phyloP scores from a whole-genome alignment of 441 rosid species.

The Mallotus repandus region DNA sequence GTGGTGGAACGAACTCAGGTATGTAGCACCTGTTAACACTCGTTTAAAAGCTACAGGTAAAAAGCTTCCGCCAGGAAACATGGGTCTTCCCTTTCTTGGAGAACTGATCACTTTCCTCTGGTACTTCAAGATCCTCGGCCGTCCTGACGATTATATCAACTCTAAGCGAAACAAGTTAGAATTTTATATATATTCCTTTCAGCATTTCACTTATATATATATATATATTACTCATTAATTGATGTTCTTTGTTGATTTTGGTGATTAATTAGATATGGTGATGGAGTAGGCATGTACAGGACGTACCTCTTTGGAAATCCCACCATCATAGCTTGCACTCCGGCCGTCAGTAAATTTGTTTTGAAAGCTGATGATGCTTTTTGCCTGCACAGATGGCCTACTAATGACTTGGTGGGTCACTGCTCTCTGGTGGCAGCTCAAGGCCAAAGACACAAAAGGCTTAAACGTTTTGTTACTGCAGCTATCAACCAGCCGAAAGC shows the following conservation, averaged over 20 bases:
- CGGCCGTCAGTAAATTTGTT: slow-evolving; percentile 27
- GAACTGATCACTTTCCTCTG: slow-evolving; percentile 39
- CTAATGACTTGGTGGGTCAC: slow-evolving; percentile 23
- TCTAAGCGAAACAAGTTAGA: slow-evolving; percentile 35
- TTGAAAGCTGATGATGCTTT: slow-evolving; percentile 16
- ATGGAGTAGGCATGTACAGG: slow-evolving; percentile 36
- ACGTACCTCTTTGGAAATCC: slow-evolving; percentile 38
- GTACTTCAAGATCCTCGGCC: slow-evolving; percentile 42
- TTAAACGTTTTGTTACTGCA: slow-evolving; percentile 27
- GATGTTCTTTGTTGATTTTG: no score
- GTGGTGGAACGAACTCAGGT: slow-evolving; percentile 56
- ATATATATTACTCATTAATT: no score
- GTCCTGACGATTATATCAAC: slow-evolving; percentile 42
- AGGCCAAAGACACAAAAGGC: slow-evolving; percentile 34
- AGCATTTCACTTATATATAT: background rate
- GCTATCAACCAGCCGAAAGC: slow-evolving; percentile 36
- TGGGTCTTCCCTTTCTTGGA: slow-evolving; percentile 44
- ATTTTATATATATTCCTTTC: no score
- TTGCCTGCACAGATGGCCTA: slow-evolving; percentile 31
- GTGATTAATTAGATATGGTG: slow-evolving; percentile 29
- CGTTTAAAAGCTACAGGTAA: slow-evolving; percentile 11
- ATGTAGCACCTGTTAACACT: slow-evolving; percentile 20
- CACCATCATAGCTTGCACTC: slow-evolving; percentile 33
- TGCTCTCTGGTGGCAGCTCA: slow-evolving; percentile 25
- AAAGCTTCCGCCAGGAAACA: slow-evolving; percentile 42